Conservation (phyloP, 805 yeast genomes). For the Debaryomyces prosopidis region DNA sequence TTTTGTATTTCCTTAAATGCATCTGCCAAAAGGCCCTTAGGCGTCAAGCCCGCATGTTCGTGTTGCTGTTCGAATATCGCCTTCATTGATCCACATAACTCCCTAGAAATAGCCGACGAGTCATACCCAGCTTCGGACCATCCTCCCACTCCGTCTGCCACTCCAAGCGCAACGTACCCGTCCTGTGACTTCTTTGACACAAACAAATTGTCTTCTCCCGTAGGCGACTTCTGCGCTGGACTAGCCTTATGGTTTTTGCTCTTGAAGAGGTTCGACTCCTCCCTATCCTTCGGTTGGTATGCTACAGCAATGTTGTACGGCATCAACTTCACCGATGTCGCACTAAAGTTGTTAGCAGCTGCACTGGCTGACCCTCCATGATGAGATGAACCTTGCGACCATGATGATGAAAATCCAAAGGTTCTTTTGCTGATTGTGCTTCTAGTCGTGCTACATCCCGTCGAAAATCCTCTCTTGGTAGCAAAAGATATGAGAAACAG, state of each 20-base stretch:
- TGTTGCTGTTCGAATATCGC: slow-evolving; percentile 26
- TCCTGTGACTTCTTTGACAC: slow-evolving; percentile 40
- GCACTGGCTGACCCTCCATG: slow-evolving; percentile 17
- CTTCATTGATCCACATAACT: slow-evolving; percentile 62
- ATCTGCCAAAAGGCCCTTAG: slow-evolving; percentile 48
- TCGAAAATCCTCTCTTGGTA: slow-evolving; percentile 12
- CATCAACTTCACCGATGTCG: slow-evolving; percentile 19
- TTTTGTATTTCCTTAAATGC: slow-evolving; percentile 57
- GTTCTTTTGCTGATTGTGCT: slow-evolving; percentile 12
- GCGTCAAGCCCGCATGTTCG: slow-evolving; percentile 22
- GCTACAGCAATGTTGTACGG: slow-evolving; percentile 65
- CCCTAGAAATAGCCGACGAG: slow-evolving; percentile 83
- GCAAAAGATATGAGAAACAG: slow-evolving; percentile 20
- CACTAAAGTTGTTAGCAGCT: slow-evolving; percentile 17
- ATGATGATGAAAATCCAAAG: slow-evolving; percentile 22
- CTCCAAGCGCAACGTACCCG: slow-evolving; percentile 63
- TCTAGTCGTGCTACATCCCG: slow-evolving; percentile 8
- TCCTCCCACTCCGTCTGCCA: slow-evolving; percentile 97
- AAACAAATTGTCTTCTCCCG: slow-evolving; percentile 79
- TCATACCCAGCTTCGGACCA: slow-evolving; percentile 93
- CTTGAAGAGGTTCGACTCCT: slow-evolving; percentile 48
- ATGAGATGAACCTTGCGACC: slow-evolving; percentile 9
- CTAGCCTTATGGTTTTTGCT: slow-evolving; percentile 23
- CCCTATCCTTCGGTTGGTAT: slow-evolving; percentile 70
- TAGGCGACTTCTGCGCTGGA: slow-evolving; percentile 50